Evolutionary conservation across 441 rosid species (phyloP), one percentile per base, ranked within the genome.

Genomic region (Adansonia gregorii): DNA sequence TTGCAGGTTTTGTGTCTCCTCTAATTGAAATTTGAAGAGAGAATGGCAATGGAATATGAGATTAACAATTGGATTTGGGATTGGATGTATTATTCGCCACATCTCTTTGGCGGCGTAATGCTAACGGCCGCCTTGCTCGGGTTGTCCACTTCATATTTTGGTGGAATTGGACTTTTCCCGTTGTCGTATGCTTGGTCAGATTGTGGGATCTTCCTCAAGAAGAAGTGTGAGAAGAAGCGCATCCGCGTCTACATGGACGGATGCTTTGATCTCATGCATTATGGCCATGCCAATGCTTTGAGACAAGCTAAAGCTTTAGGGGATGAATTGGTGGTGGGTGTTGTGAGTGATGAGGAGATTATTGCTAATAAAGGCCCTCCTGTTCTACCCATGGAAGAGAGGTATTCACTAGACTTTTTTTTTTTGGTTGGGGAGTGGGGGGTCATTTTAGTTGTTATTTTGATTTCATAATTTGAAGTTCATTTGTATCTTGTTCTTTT

Each of bases 201-300:
- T 78, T 78, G 69, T 43, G 88, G 89, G 51, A 61, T 84, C 46
- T 88, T 88, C 41, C 84, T 75, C 17, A 87, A 83, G 82, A 87
- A 76, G 72, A 83, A 72, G 75, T 17, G 83, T 8, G 86, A 85
- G 67, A 91, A 86, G 82, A 92, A 84, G 86, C 89, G 81, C 0
- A 83, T 92, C 39, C 93, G 99, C 7, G 99, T 95, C 69, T 95
- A 91, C 89, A 95, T 95, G 99, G 99, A 95, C 74, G 99, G 98
- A 39, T 93, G 99, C 85, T 95, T 95, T 83, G 98, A 95, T 82
- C 92, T 95, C 76, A 93, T 95, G 99, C 99, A 95, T 88, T 93
- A 91, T 68, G 99, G 99, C 35, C 99, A 95, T 79, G 93, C 95
- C 74, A 95, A 95, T 79, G 99, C 99, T 8, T 75, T 95, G 80